Evolutionary conservation across 2,329 filamentous ascomycete species (phyloP).

Genomic region (Nigrospora oryzae): DNA sequence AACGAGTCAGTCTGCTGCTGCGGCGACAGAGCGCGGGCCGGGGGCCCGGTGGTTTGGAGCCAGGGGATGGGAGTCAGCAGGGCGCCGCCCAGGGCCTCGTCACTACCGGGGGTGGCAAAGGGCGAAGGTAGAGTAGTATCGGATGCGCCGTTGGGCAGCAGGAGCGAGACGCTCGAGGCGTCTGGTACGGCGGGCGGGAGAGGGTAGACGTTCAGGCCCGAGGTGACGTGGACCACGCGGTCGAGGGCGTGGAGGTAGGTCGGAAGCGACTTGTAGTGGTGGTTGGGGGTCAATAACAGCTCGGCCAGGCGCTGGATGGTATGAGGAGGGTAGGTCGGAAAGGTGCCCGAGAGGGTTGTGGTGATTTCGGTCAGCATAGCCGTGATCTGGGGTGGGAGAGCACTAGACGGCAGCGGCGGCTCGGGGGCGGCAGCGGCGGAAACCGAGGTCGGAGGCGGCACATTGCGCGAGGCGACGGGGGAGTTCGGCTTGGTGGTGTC

Average conservation of each 20-base stretch:
- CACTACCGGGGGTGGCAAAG: constrained; percentile 56
- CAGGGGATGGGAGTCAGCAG: constrained; percentile 91
- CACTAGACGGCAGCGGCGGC: constrained; percentile 25
- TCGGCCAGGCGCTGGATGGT: constrained; percentile 90
- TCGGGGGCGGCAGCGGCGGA: constrained; percentile 30
- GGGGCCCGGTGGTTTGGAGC: constrained; percentile 39
- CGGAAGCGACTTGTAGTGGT: constrained; percentile 73
- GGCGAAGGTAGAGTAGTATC: constrained; percentile 29
- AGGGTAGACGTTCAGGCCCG: constrained; percentile 71
- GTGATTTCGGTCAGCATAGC: constrained; percentile 54
- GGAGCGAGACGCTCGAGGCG: constrained; percentile 39
- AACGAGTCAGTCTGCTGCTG: constrained; percentile 1
- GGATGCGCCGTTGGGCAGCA: constrained; percentile 54
- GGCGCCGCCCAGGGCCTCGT: constrained; percentile 84
- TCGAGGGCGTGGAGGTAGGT: constrained; percentile 87
- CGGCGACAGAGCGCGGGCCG: constrained; percentile 10
- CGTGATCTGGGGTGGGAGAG: constrained; percentile 55
- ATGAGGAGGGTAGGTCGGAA: constrained; percentile 72
- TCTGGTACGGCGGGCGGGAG: constrained; percentile 61
- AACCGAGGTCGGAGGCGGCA: constrained; percentile 19
- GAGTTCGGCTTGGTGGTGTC: constrained; percentile 63
- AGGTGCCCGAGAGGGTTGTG: constrained; percentile 54
- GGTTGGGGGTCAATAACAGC: constrained; percentile 66
- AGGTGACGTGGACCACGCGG: constrained; percentile 84
- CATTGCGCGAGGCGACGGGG: constrained; percentile 24